Percentiles rank a stretch among this genome's conserved stretches.
Conservation (phyloP, 75 land plant genomes). For the Sequoiadendron giganteum region DNA sequence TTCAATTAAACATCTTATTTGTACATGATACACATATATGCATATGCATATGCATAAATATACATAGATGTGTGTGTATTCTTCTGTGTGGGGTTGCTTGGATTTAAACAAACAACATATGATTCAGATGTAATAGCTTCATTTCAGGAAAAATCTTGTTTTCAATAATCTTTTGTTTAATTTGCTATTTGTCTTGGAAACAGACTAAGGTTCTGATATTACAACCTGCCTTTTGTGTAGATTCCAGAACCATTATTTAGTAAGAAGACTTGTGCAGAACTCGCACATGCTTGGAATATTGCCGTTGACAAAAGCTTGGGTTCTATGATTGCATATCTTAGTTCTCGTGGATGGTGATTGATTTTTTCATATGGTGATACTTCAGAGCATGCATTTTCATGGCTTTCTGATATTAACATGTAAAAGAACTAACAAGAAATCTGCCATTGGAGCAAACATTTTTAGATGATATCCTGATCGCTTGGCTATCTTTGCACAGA, state of each 20-base stretch:
- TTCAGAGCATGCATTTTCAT: background rate
- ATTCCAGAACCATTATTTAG: slow-evolving; percentile 27
- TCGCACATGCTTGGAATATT: slow-evolving; percentile 54
- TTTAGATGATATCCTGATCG: background rate
- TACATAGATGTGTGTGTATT: background rate
- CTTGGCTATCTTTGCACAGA: background rate
- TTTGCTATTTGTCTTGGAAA: background rate
- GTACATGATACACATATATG: background rate
- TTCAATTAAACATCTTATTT: too few relatives aligned
- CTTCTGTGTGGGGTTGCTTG: background rate
- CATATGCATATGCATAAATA: too few relatives aligned
- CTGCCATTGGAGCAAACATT: background rate
- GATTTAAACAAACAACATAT: background rate
- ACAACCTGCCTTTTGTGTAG: slow-evolving; percentile 26
- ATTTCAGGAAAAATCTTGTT: background rate
- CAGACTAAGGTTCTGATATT: background rate
- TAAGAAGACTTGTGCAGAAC: slow-evolving; percentile 22
- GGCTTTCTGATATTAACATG: background rate
- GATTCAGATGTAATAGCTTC: background rate
- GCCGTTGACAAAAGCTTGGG: slow-evolving; percentile 46
- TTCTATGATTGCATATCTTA: slow-evolving; percentile 36
- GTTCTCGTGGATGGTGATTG: slow-evolving; percentile 48
- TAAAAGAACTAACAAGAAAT: background rate
- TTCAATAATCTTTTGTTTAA: background rate
- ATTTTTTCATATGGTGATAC: background rate